These are phyloP conservation scores for Aspergillus felis DNA, from an alignment of 2,329 filamentous ascomycete species.

Conservation along the genomic window DNA sequence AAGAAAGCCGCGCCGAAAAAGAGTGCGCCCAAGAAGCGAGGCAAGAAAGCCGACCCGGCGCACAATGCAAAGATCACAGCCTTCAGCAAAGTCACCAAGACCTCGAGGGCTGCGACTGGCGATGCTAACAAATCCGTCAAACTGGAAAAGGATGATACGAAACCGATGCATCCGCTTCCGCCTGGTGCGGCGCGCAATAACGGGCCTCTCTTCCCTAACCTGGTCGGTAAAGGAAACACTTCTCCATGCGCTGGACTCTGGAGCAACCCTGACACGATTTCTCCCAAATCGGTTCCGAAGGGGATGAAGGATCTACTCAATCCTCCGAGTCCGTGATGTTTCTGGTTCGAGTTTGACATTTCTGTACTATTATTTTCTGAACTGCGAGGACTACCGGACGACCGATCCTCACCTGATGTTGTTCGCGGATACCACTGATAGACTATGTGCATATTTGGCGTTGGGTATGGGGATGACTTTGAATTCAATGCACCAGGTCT, in stretches of 20 bases:
- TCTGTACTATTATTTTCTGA: constrained; percentile 4
- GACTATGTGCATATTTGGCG: constrained; percentile 20
- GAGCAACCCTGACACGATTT: constrained; percentile 19
- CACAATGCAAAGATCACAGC: constrained; percentile 28
- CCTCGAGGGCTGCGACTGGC: constrained; percentile 15
- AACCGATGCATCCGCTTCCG: constrained; percentile 35
- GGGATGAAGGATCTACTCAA: constrained; percentile 21
- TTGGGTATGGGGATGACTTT: constrained; percentile 3
- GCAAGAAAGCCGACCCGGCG: constrained; percentile 22
- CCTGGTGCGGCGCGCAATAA: constrained; percentile 35
- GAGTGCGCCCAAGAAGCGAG: constrained; percentile 16
- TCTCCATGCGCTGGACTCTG: constrained; percentile 5
- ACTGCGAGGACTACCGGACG: background rate
- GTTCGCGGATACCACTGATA: constrained; percentile 34
- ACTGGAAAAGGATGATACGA: constrained; percentile 23
- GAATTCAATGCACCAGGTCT: constrained; percentile 5
- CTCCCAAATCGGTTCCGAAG: constrained; percentile 20
- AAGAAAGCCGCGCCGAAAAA: constrained; percentile 23
- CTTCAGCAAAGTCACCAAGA: constrained; percentile 33
- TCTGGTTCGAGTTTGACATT: background rate
- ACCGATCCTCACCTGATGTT: background rate
- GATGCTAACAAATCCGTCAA: constrained; percentile 21
- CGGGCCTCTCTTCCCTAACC: constrained; percentile 28
- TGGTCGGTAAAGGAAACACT: constrained; percentile 17
- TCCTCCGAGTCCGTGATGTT: constrained; percentile 11